Conservation (phyloP, 192 early-diverging fungal genomes). For the Bifiguratus adelaidae region DNA sequence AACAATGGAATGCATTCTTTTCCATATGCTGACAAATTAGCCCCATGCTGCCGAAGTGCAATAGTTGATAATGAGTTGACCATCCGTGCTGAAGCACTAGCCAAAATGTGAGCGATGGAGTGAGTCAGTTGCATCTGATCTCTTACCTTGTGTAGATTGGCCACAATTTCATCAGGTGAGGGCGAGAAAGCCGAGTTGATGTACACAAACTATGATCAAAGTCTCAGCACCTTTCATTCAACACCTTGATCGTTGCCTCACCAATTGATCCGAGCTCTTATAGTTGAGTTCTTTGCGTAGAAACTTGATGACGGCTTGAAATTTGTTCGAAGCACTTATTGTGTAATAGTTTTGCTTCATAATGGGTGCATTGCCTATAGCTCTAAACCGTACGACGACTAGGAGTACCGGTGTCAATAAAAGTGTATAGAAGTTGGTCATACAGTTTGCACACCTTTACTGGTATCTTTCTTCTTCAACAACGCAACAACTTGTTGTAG, state of each 20-base stretch:
- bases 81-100: conserved; percentile 75
- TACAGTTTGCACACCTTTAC: conserved; percentile 23
- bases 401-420: neutral
- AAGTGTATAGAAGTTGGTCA: neutral
- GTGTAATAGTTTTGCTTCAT: conserved; percentile 80
- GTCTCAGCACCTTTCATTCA: no score
- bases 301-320: conserved; percentile 78
- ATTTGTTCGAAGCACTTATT: conserved; percentile 73
- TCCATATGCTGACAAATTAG: no score
- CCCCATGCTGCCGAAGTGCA: conserved; percentile 90
- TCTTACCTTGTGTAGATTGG: conserved; percentile 67
- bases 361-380: conserved; percentile 85
- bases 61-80: conserved; percentile 83
- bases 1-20: no score
- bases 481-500: conserved; percentile 16
- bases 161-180: conserved; percentile 81
- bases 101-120: conserved; percentile 1
- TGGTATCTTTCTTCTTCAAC: conserved; percentile 27
- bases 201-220: conserved; percentile 64
- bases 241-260: no score
- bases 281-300: conserved; percentile 73
- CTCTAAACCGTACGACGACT: conserved; percentile 81
- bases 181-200: conserved; percentile 92
- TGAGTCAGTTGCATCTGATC: neutral
- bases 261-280: conserved; percentile 61